A percentile compares a stretch with the other conserved stretches of the same genome.
Evolutionary conservation across 805 yeast species (phyloP).

Genomic region (Saccharomycopsis malanga): DNA sequence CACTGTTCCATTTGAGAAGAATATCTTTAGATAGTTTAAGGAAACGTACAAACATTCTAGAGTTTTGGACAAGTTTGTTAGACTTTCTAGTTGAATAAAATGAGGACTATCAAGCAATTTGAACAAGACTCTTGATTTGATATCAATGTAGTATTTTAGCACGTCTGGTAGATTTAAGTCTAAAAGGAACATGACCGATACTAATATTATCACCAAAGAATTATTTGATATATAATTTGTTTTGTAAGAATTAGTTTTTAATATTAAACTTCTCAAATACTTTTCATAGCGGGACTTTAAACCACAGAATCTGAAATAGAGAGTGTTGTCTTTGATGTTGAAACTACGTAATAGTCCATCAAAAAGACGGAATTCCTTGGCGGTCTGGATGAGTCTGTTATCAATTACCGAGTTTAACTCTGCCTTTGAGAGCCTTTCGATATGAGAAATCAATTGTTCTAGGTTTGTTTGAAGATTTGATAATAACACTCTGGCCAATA

Average conservation of each 20-base stretch:
- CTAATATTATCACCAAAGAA: slow-evolving; percentile 3
- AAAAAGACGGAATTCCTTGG: slow-evolving; percentile 16
- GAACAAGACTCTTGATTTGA: slow-evolving; percentile 1
- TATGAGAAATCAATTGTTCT: not conserved
- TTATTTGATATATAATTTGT: not conserved
- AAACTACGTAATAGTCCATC: not conserved
- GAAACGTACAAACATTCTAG: slow-evolving; percentile 3
- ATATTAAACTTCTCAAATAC: slow-evolving; percentile 2
- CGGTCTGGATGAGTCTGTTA: not conserved
- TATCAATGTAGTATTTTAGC: slow-evolving; percentile 1
- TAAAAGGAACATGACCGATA: slow-evolving; percentile 2
- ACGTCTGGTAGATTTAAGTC: not conserved
- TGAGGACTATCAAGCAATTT: not conserved
- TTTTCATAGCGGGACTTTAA: not conserved
- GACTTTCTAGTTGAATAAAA: slow-evolving; percentile 1
- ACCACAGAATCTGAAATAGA: not conserved
- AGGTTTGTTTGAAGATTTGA: slow-evolving; percentile 1
- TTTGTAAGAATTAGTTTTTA: not conserved
- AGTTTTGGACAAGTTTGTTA: not conserved
- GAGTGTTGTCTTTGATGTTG: not conserved
- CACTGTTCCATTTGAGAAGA: not conserved
- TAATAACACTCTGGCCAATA: not conserved
- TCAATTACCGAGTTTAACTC: not conserved
- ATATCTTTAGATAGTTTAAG: slow-evolving; percentile 2
- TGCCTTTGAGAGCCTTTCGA: not conserved